Percentiles rank a stretch among this genome's conserved stretches.
Conservation (phyloP, 2,329 filamentous ascomycete species). For the Chaetomiaceae sp. region DNA sequence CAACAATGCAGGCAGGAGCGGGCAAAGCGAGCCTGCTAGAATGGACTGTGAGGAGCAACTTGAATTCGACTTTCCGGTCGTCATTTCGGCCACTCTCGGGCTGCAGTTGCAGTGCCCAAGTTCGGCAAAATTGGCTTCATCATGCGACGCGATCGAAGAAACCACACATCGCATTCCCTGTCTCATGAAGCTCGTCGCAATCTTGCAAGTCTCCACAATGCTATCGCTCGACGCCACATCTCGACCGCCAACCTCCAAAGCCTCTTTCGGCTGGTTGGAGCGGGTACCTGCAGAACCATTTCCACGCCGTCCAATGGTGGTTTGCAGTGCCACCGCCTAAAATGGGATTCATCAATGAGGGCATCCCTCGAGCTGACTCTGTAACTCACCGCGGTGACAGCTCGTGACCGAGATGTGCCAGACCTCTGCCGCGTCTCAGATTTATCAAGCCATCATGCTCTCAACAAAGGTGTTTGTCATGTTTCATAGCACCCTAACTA, state of each 20-base stretch:
- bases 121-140: slow-evolving; percentile 17
- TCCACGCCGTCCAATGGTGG: slow-evolving; percentile 1
- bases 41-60: not conserved
- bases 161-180: slow-evolving; percentile 4
- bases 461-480: not conserved
- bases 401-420: not conserved
- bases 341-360: slow-evolving; percentile 8
- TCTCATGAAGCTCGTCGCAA: slow-evolving; percentile 13
- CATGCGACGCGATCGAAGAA: slow-evolving; percentile 14
- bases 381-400: not conserved
- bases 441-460: slow-evolving; percentile 6
- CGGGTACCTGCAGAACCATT: slow-evolving; percentile 18
- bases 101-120: slow-evolving; percentile 15
- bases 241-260: not conserved
- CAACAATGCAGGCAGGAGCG: not conserved
- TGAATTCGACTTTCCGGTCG: not conserved
- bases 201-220: slow-evolving; percentile 12
- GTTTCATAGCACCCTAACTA: too few species aligned
- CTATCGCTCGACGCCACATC: slow-evolving; percentile 12
- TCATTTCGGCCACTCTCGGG: slow-evolving; percentile 17
- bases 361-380: not conserved
- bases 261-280: slow-evolving; percentile 5
- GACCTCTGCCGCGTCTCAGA: slow-evolving; percentile 4
- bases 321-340: not conserved
- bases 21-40: too few species aligned